phyloP scores from a whole-genome alignment of 176 grass and related monocot genomes.

The Eremochloa ophiuroides region DNA sequence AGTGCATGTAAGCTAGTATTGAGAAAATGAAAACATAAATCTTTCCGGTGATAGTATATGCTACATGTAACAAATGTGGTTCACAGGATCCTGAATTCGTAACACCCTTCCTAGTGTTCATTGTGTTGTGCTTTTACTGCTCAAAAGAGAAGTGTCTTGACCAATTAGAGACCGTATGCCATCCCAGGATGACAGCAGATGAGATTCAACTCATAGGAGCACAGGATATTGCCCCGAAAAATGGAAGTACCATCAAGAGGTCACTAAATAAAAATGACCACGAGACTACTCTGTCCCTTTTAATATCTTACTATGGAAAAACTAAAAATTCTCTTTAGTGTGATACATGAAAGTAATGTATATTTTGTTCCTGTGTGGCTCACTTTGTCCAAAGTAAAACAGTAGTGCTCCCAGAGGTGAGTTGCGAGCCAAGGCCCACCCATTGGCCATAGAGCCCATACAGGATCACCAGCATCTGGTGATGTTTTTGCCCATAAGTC shows the following conservation, averaged over 20 bases:
- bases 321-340: not conserved
- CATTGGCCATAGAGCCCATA: constrained; percentile 90
- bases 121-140: not conserved
- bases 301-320: constrained; percentile 7
- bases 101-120: not conserved
- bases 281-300: not conserved
- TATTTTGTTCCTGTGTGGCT: not conserved
- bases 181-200: not conserved
- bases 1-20: not conserved
- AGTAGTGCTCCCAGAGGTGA: constrained; percentile 93
- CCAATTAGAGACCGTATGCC: not conserved
- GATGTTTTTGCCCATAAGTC: constrained; percentile 97
- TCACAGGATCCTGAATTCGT: not conserved
- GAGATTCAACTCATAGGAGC: not conserved
- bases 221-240: not conserved
- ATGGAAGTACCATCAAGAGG: not conserved
- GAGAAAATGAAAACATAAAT: not conserved
- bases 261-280: constrained; percentile 1
- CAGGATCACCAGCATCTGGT: constrained; percentile 64
- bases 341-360: constrained; percentile 13
- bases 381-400: constrained; percentile 90
- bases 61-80: not conserved
- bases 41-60: not conserved
- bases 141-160: not conserved
- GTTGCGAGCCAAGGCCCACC: constrained; percentile 94